Percentiles rank a stretch among this genome's conserved stretches.
These are phyloP conservation scores for Pogostemon cablin DNA, from an alignment of 257 asterid species.

Conservation along the genomic window DNA sequence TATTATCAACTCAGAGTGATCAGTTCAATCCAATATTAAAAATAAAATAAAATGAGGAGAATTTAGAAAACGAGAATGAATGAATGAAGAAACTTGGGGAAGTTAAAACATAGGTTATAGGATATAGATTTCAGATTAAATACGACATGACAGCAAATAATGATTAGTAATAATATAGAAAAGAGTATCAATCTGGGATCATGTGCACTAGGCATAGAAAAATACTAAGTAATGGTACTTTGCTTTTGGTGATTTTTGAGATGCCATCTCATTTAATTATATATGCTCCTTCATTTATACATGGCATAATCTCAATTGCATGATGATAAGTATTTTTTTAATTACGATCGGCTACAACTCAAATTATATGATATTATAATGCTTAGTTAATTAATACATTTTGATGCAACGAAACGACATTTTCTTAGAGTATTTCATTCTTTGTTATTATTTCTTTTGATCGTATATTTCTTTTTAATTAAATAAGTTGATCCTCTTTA, in stretches of 20 bases:
- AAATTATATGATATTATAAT: too few relatives aligned
- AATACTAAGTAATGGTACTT: slow-evolving; percentile 20
- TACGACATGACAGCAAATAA: slow-evolving; percentile 32
- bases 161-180: slow-evolving; percentile 16
- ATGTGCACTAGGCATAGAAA: slow-evolving; percentile 42
- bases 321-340: too few relatives aligned
- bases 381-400: too few relatives aligned
- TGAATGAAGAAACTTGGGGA: slow-evolving; percentile 1
- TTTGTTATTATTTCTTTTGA: too few relatives aligned
- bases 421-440: too few relatives aligned
- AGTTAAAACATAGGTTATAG: neutral
- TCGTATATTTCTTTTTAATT: neutral
- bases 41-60: neutral
- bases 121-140: slow-evolving; percentile 13
- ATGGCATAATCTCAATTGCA: too few relatives aligned
- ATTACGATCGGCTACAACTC: too few relatives aligned
- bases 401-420: too few relatives aligned
- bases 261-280: slow-evolving; percentile 34
- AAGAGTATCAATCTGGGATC: slow-evolving; percentile 55
- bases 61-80: neutral
- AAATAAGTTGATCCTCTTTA: slow-evolving; percentile 26
- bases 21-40: neutral
- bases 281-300: neutral
- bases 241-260: slow-evolving; percentile 40
- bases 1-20: neutral